Evolutionary conservation across 371 early-diverging fungal genomes (phyloP).

Genomic region (Rhizopus stolonifer): DNA sequence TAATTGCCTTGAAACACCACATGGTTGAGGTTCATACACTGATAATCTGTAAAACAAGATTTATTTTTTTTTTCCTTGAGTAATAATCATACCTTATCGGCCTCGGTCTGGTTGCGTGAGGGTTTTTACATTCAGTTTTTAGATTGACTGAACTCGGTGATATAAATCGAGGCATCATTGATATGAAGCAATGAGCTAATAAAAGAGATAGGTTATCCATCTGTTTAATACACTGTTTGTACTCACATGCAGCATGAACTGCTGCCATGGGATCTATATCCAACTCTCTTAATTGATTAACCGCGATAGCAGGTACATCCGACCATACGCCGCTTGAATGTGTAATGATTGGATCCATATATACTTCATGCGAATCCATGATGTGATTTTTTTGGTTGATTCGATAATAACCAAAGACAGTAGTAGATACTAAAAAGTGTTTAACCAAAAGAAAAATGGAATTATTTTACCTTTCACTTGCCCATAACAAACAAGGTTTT

Average conservation of each 20-base stretch:
- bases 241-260: conserved; percentile 46
- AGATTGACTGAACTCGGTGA: conserved; percentile 25
- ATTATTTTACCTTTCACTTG: conserved; percentile 31
- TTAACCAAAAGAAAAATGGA: not conserved
- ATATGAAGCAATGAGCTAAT: conserved; percentile 42
- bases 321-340: conserved; percentile 44
- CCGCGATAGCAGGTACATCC: conserved; percentile 31
- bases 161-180: conserved; percentile 31
- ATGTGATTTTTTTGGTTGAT: conserved; percentile 43
- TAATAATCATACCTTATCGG: conserved; percentile 26
- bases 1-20: conserved; percentile 32
- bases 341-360: conserved; percentile 51
- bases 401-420: conserved; percentile 60
- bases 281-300: conserved; percentile 16
- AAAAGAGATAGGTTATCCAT: not conserved
- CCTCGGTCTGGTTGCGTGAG: conserved; percentile 39
- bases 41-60: conserved; percentile 19
- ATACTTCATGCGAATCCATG: conserved; percentile 43
- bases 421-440: conserved; percentile 38
- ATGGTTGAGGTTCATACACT: conserved; percentile 46
- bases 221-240: not conserved
- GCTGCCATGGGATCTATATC: conserved; percentile 46
- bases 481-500: conserved; percentile 29
- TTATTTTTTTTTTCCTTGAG: not conserved
- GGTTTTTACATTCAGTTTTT: conserved; percentile 50